These are phyloP conservation scores for Ascochyta viciae-villosae DNA, from an alignment of 2,329 filamentous ascomycete genomes.

Conservation along the genomic window DNA sequence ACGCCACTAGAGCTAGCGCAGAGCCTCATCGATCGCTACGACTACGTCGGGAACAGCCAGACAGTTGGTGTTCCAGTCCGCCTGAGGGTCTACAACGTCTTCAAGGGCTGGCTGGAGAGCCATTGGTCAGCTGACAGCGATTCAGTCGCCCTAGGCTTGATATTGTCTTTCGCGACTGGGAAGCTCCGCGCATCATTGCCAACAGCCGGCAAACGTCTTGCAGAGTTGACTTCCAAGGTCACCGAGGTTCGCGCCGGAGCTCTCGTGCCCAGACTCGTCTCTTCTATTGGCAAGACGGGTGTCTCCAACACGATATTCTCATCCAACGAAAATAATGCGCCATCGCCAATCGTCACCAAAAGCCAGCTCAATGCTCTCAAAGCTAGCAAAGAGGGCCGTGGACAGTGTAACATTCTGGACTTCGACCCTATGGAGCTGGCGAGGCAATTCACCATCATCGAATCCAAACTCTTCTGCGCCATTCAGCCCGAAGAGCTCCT, in stretches of 20 bases:
- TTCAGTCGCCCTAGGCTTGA: conserved; percentile 74
- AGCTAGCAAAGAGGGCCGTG: conserved; percentile 76
- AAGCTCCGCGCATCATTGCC: conserved; percentile 74
- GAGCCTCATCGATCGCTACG: conserved; percentile 86
- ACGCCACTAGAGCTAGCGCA: conserved; percentile 80
- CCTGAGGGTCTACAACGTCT: conserved; percentile 90
- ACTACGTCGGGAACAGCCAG: conserved; percentile 83
- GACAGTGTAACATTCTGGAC: conserved; percentile 77
- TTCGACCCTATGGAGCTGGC: conserved; percentile 92
- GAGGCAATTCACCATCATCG: conserved; percentile 89
- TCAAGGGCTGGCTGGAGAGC: conserved; percentile 97
- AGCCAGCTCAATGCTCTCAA: conserved; percentile 76
- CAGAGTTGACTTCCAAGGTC: conserved; percentile 81
- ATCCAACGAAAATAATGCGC: conserved; percentile 74
- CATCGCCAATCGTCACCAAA: conserved; percentile 73
- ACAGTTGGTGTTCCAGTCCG: conserved; percentile 81
- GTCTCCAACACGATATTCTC: conserved; percentile 75
- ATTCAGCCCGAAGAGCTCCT: conserved; percentile 93
- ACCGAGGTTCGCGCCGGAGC: conserved; percentile 71
- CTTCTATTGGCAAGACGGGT: conserved; percentile 87
- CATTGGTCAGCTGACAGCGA: conserved; percentile 91
- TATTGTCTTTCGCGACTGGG: conserved; percentile 79
- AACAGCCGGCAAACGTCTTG: conserved; percentile 78
- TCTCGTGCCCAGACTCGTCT: conserved; percentile 81
- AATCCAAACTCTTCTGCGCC: conserved; percentile 88